These are phyloP conservation scores for Aurifilum marmelostoma DNA, from an alignment of 2,329 filamentous ascomycete genomes.

Conservation along the genomic window DNA sequence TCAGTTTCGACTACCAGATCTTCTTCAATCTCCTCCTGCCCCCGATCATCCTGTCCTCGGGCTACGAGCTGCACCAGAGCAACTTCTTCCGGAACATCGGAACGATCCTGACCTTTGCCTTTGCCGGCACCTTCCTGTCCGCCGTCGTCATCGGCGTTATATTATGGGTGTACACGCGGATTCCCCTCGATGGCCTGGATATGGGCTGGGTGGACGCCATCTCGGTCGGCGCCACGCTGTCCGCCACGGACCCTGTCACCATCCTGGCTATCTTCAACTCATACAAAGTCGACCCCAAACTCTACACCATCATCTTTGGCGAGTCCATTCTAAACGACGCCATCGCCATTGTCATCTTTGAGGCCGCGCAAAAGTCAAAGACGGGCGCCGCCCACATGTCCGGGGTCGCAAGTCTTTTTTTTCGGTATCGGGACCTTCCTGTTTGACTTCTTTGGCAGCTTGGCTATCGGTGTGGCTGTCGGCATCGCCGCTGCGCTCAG, in stretches of 20 bases:
- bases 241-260: slow-evolving; percentile 95
- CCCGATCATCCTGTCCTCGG: slow-evolving; percentile 94
- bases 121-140: slow-evolving; percentile 95
- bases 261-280: slow-evolving; percentile 99
- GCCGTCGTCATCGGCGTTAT: slow-evolving; percentile 91
- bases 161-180: slow-evolving; percentile 83
- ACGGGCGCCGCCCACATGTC: slow-evolving; percentile 72
- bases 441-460: slow-evolving; percentile 91
- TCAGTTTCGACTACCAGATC: slow-evolving; percentile 98
- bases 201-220: slow-evolving; percentile 96
- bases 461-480: slow-evolving; percentile 85
- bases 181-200: slow-evolving; percentile 82
- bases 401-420: slow-evolving; percentile 79
- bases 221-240: slow-evolving; percentile 92
- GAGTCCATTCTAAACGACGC: slow-evolving; percentile 98
- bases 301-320: slow-evolving; percentile 98
- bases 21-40: slow-evolving; percentile 99
- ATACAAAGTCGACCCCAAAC: slow-evolving; percentile 97
- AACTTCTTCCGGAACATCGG: slow-evolving; percentile 99
- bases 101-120: slow-evolving; percentile 95
- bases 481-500: slow-evolving; percentile 85
- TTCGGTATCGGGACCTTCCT: slow-evolving; percentile 94
- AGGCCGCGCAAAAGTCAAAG: slow-evolving; percentile 93
- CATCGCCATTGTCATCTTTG: slow-evolving; percentile 97
- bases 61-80: slow-evolving; percentile 95